These are phyloP conservation scores for Arthrobotrys sphaeroides DNA, from an alignment of 2,329 filamentous ascomycete species.

Conservation along the genomic window DNA sequence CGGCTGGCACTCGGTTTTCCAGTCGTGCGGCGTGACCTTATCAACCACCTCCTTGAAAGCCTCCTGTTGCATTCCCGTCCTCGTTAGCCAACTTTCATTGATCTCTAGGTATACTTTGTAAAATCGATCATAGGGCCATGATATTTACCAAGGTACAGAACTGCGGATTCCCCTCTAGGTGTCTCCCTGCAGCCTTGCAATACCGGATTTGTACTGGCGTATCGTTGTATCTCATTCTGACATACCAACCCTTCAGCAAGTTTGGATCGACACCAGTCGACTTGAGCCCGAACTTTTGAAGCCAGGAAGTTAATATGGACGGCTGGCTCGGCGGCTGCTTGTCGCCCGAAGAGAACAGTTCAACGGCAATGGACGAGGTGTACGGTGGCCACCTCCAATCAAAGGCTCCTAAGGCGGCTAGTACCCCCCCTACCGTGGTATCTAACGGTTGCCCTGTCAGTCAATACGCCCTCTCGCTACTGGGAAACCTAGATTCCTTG, in stretches of 20 bases:
- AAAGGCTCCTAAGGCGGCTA: constrained; percentile 82
- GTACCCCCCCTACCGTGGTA: constrained; percentile 83
- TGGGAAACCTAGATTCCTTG: too few relatives aligned
- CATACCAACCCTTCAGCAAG: constrained; percentile 79
- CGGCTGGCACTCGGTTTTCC: constrained; percentile 71
- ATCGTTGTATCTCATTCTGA: constrained; percentile 92
- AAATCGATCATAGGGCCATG: background rate
- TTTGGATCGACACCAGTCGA: constrained; percentile 60
- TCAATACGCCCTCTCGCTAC: background rate
- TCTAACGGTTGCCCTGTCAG: constrained; percentile 67
- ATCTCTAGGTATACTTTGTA: background rate
- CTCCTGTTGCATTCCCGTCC: constrained; percentile 65
- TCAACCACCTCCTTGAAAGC: constrained; percentile 94
- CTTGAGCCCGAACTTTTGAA: constrained; percentile 43
- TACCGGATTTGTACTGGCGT: constrained; percentile 81
- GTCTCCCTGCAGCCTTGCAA: constrained; percentile 78
- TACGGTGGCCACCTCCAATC: constrained; percentile 87
- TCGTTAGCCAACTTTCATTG: background rate
- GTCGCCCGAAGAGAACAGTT: constrained; percentile 74
- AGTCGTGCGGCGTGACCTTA: constrained; percentile 83
- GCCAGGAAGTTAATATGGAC: constrained; percentile 39
- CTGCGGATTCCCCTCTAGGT: constrained; percentile 83
- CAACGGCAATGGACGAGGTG: constrained; percentile 88
- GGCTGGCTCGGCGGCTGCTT: constrained; percentile 30
- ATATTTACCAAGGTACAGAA: constrained; percentile 84